Evolutionary conservation across 495 filamentous ascomycete genomes (phyloP), one percentile per base, ranked within the genome.

Genomic region (Hypoxylon intermedium): DNA sequence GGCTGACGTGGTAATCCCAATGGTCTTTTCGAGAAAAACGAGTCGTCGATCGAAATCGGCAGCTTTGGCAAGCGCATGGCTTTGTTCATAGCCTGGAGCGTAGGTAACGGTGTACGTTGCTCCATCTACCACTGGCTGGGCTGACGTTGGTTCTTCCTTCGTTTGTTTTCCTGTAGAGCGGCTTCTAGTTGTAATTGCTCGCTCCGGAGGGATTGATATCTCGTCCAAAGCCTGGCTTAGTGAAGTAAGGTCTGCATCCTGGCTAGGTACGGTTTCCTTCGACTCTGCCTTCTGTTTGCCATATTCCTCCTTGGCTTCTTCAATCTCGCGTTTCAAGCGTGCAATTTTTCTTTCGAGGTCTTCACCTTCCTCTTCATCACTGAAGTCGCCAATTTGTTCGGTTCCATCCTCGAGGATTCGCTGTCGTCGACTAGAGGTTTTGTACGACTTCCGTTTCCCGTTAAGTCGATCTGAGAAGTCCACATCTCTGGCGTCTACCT

Each of bases 11-110:
- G 83, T 86, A 34, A 97, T 81, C 12, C 95, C 95, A 41, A 98
- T 83, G 1, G 87, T 83, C 44, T 85, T 86, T 74, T 99, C 94
- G 26, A 99, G 77, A 6, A 87, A 67, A 0, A 87, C 76, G 2
- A 99, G 80, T 3, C 94, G 87, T 26, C 82, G 77, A 69, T 97
- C 94, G 58, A 98, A 96, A 52, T 93, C 89, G 19, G 92, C 90
- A 5, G 91, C 90, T 67, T 90, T 89, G 15, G 87, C 84, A 9
- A 97, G 81, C 15, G 88, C 79, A 67, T 87, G 85, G 7, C 77
- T 83, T 62, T 85, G 77, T 41, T 86, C 78, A 55, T 85, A 85
- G 23, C 75, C 68, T 42, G 89, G 75, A 58, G 79, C 75, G 64
- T 84, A 79, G 56, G 78, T 81, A 51, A 85, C 71, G 11, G 78